Conservation (phyloP, 495 filamentous ascomycete genomes). For the Tirmania nivea region DNA sequence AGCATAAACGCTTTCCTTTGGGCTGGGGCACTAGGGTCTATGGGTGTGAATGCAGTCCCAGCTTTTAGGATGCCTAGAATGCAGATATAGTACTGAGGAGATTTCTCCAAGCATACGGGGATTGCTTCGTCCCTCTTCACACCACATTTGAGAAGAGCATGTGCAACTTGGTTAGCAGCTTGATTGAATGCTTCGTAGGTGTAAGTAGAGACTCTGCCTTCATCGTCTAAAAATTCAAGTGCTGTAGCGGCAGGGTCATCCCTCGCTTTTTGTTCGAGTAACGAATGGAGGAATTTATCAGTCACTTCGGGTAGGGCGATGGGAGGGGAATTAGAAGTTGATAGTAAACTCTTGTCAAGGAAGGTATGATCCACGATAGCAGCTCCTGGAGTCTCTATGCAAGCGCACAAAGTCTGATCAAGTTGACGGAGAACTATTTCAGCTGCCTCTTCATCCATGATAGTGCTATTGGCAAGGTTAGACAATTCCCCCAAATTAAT, state of each 20-base stretch:
- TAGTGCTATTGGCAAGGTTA: slow-evolving; percentile 13
- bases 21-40: slow-evolving; percentile 20
- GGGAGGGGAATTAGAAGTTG: slow-evolving; percentile 7
- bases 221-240: slow-evolving; percentile 19
- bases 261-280: slow-evolving; percentile 17
- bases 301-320: not conserved
- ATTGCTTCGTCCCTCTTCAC: slow-evolving; percentile 20
- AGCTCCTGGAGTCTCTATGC: slow-evolving; percentile 19
- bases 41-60: slow-evolving; percentile 23
- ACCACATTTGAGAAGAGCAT: slow-evolving; percentile 16
- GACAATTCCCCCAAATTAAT: too few species aligned
- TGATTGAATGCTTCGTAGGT: slow-evolving; percentile 20
- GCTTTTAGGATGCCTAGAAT: slow-evolving; percentile 24
- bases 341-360: slow-evolving; percentile 4
- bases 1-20: slow-evolving; percentile 23
- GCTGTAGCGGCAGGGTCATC: slow-evolving; percentile 14
- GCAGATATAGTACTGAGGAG: slow-evolving; percentile 23
- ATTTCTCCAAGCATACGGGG: slow-evolving; percentile 21
- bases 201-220: slow-evolving; percentile 12
- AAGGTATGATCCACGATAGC: slow-evolving; percentile 19
- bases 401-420: slow-evolving; percentile 25
- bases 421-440: slow-evolving; percentile 29
- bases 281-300: slow-evolving; percentile 5
- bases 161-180: slow-evolving; percentile 21
- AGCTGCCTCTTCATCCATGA: slow-evolving; percentile 23